Evolutionary conservation across 2,329 filamentous ascomycete species (phyloP), one percentile per base, ranked within the genome.

Genomic region (Diaporthe helianthi): DNA sequence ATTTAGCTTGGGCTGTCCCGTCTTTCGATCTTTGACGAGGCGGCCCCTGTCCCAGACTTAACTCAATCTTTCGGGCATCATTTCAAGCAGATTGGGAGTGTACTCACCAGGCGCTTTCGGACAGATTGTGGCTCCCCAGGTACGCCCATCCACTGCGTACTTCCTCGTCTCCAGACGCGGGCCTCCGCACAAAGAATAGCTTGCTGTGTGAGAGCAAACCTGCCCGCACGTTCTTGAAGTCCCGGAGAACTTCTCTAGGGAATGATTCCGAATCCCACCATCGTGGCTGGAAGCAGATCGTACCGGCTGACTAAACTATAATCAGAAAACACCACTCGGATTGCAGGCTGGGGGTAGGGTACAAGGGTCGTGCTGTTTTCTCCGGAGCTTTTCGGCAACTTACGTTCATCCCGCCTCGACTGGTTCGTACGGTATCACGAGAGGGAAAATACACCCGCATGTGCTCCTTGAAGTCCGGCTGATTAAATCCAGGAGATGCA

Each of bases 171-270:
- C 44, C 60, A 65, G 33, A 71, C 58, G 26, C 22, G 7, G 41
- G 47, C 36, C 52, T 73, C 22, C 82, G 81, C 29, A 87, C 86
- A 64, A 88, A 82, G 67, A 89, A 81, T 73, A 93, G 83, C 82
- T 99, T 99, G 80, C 89, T 97, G 80, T 99, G 96, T 83, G 97
- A 93, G 72, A 99, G 82, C 26, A 98, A 78, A 0, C 93, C 92
- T 3, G 80, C 74, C 44, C 94, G 85, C 29, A 83, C 86, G 72
- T 92, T 97, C 72, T 89, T 83, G 76, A 91, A 94, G 77, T 98
- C 93, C 64, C 90, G 87, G 75, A 98, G 82, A 36, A 93, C 82
- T 49, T 87, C 79, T 51, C 84, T 86, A 4, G 95, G 95, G 75
- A 98, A 98, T 0, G 82, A 87, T 2, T 84, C 71, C 0, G 85